phyloP scores from a whole-genome alignment of 768 basidiomycete species.

The Mrakia frigida region DNA sequence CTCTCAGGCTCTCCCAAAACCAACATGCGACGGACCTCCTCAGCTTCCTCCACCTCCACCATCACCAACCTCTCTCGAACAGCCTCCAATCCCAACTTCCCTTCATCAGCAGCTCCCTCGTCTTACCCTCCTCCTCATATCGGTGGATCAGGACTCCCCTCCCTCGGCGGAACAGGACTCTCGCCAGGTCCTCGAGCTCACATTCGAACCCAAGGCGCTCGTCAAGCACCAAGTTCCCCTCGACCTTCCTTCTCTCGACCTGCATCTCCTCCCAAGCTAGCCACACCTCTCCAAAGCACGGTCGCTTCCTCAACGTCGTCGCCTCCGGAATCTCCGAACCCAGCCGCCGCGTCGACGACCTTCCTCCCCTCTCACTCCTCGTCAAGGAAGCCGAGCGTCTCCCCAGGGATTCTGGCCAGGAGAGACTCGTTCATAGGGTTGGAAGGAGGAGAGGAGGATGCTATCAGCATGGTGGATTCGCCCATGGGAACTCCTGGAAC shows the following conservation, averaged over 20 bases:
- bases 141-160: background rate
- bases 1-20: background rate
- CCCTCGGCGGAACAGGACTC: background rate
- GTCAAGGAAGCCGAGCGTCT: background rate
- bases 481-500: background rate
- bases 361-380: background rate
- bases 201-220: slow-evolving; percentile 10
- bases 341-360: background rate
- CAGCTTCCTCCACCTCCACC: background rate
- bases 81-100: background rate
- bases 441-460: background rate
- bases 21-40: slow-evolving; percentile 6
- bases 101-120: background rate
- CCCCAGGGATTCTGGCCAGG: background rate
- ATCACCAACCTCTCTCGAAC: background rate
- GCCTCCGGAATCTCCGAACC: background rate
- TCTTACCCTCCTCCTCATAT: background rate
- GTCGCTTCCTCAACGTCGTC: background rate
- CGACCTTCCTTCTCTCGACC: background rate
- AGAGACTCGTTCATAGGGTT: background rate
- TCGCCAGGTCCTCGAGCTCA: slow-evolving; percentile 8
- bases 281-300: background rate
- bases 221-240: background rate
- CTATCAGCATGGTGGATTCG: background rate
- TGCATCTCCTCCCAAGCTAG: background rate